Evolutionary conservation across 1,284 basidiomycete genomes (phyloP), one percentile per base, ranked within the genome.

Genomic region (Sanghuangporus baumii): DNA sequence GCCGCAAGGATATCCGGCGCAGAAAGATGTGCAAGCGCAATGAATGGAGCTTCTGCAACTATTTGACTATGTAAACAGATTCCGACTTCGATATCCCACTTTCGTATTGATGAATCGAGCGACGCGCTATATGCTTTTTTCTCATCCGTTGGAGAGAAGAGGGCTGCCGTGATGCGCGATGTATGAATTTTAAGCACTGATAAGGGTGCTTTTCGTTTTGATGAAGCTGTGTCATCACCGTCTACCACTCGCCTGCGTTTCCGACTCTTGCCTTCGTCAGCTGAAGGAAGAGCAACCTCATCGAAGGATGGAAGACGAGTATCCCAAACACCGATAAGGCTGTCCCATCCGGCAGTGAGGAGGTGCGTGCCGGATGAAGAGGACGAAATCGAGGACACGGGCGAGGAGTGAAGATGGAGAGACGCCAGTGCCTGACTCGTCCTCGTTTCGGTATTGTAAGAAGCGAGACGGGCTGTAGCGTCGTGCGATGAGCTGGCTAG

Each of bases 401-500:
- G 85, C 0, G 82, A 81, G 3, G 85, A 90, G 75, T 96, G 91
- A 4, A 94, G 79, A 69, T 91, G 86, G 0, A 92, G 80, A 0
- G 83, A 84, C 1, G 88, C 80, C 6, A 89, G 74, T 0, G 79
- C 70, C 61, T 77, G 74, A 48, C 69, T 66, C 1, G 74, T 57
- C 5, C 68, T 67, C 59, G 68, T 69, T 58, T 60, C 75, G 62
- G 66, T 75, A 67, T 72, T 77, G 41, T 91, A 66, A 62, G 77
- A 79, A 18, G 83, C 88, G 50, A 93, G 76, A 57, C 84, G 86
- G 0, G 83, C 83, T 0, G 89, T 88, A 46, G 93, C 84, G 73
- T 98, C 95, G 60, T 89, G 89, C 54, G 95, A 94, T 1, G 91
- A 86, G 41, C 85, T 94, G 0, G 89, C 93, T 40, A 96, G 75